These are phyloP conservation scores for Chenopodium suecicum DNA, from an alignment of 148 eudicot genomes.

Conservation along the genomic window DNA sequence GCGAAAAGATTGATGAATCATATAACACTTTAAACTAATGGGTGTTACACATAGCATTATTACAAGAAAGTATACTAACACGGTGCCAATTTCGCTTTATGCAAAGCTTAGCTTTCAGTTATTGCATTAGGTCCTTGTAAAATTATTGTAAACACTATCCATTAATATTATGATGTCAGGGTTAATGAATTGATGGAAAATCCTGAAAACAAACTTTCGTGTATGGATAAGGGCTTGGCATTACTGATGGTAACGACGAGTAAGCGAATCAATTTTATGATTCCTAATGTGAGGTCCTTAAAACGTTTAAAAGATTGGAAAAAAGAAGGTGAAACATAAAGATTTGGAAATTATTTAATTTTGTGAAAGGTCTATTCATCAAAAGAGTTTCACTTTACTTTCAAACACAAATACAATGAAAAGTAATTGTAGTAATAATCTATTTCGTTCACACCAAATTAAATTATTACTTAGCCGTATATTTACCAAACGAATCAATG, in stretches of 20 bases:
- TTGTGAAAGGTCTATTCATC: background rate
- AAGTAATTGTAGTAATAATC: background rate
- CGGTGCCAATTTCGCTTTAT: constrained; percentile 12
- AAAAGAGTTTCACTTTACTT: too few relatives aligned
- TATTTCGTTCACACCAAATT: background rate
- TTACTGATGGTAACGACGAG: constrained; percentile 9
- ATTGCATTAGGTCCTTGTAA: constrained; percentile 21
- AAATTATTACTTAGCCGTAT: background rate
- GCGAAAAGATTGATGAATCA: constrained; percentile 17
- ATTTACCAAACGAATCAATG: background rate
- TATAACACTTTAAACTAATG: constrained; percentile 15
- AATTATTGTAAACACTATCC: constrained; percentile 23
- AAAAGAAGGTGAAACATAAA: background rate
- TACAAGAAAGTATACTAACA: constrained; percentile 27
- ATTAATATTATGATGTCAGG: background rate
- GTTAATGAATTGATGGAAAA: background rate
- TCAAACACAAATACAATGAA: background rate
- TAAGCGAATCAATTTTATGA: background rate
- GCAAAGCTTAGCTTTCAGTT: constrained; percentile 12
- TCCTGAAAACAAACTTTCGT: constrained; percentile 5
- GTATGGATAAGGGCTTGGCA: constrained; percentile 17
- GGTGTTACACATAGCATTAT: constrained; percentile 28
- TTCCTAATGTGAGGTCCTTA: background rate
- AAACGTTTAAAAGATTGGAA: background rate
- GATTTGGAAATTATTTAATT: background rate